These are phyloP conservation scores for Monilinia fructigena DNA, from an alignment of 2,329 filamentous ascomycete genomes.

Conservation along the genomic window DNA sequence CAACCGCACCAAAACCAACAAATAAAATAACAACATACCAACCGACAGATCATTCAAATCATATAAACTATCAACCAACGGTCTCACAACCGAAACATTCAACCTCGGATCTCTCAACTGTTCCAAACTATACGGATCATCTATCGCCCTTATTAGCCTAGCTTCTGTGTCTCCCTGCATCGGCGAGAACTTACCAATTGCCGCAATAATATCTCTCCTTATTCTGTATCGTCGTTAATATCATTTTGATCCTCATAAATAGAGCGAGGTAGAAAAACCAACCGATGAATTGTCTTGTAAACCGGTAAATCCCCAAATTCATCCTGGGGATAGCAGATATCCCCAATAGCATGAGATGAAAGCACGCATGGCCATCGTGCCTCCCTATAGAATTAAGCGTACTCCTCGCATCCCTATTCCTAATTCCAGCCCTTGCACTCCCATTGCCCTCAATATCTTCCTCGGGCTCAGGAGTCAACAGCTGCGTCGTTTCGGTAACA, in stretches of 20 bases:
- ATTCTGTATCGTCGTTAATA: conserved; percentile 43
- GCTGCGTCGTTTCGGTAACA: conserved; percentile 22
- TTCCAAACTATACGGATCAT: conserved; percentile 67
- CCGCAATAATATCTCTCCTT: conserved; percentile 60
- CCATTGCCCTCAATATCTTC: conserved; percentile 24
- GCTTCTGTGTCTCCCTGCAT: not conserved
- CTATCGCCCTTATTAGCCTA: conserved; percentile 38
- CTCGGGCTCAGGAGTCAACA: conserved; percentile 31
- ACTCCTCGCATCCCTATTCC: not conserved
- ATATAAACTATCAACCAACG: conserved; percentile 80
- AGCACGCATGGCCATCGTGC: conserved; percentile 32
- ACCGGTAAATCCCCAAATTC: conserved; percentile 56
- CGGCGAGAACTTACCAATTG: conserved; percentile 55
- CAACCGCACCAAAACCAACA: not conserved
- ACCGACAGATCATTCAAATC: conserved; percentile 77
- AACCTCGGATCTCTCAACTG: conserved; percentile 79
- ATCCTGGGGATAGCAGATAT: conserved; percentile 34
- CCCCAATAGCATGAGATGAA: conserved; percentile 32
- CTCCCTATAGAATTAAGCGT: not conserved
- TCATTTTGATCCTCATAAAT: not conserved
- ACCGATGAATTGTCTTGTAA: conserved; percentile 74
- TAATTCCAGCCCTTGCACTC: not conserved
- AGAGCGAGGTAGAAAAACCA: conserved; percentile 7
- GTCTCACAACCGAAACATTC: conserved; percentile 71
- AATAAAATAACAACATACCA: conserved; percentile 46